Conservation (phyloP, 306 rosid genomes). For the Calophaca sinica region DNA sequence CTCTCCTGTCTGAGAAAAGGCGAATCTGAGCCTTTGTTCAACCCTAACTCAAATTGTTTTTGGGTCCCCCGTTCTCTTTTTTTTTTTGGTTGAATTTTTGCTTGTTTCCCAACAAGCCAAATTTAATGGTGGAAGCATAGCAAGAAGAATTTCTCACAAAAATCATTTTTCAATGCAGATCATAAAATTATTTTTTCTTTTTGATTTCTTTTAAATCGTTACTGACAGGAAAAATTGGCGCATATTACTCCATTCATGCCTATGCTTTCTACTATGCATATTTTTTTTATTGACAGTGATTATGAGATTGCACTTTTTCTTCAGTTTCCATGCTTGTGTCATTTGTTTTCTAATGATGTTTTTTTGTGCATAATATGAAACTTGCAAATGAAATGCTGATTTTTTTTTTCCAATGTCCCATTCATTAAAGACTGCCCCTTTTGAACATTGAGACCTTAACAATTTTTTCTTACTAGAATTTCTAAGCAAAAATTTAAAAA, state of each 20-base stretch:
- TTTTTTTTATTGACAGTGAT: not conserved
- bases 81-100: not conserved
- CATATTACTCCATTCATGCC: not conserved
- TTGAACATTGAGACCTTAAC: not conserved
- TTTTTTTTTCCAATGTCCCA: not conserved
- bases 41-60: not conserved
- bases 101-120: not conserved
- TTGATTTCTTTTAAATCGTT: not conserved
- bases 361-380: not conserved
- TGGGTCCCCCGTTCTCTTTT: not conserved
- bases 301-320: not conserved
- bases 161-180: not conserved
- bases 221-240: not conserved
- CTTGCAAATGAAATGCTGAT: not conserved
- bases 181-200: not conserved
- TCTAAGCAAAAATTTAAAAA: not conserved
- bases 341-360: not conserved
- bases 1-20: slow-evolving; percentile 38
- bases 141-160: not conserved
- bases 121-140: not conserved
- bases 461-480: not conserved
- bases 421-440: not conserved
- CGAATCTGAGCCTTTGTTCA: slow-evolving; percentile 41
- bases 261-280: not conserved
- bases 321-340: not conserved